Base-by-base conservation (phyloP, 2,329 filamentous ascomycete species). In the Zopfia rhizophila region DNA sequence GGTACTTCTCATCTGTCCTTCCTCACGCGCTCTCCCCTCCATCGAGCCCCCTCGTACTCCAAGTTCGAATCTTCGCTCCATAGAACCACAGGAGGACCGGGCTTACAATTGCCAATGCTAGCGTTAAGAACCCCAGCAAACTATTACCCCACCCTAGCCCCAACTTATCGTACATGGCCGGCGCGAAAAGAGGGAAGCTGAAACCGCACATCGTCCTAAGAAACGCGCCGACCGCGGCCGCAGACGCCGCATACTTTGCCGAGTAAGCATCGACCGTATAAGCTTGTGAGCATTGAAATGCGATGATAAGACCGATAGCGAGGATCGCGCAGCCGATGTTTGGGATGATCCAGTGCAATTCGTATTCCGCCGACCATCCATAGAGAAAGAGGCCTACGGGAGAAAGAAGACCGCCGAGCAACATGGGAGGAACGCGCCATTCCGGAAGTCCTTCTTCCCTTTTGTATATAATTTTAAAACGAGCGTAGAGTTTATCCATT, bases 191-290 rank as follows among this genome's bases (percentile, higher is more conserved):
- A 0, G 84, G 85, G 2, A 87, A 72, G 25, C 82, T 68, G 10
- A 80, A 82, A 4, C 81, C 83, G 11, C 80, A 70, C 3, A 84
- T 63, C 5, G 72, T 76, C 16, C 83, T 69, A 25, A 86, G 60
- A 3, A 88, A 79, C 0, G 83, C 60, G 4, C 85, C 85, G 1
- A 84, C 84, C 1, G 86, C 85, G 0, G 87, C 77, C 0, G 84
- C 86, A 2, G 58, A 64, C 6, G 65, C 61, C 7, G 61, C 61
- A 25, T 65, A 63, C 19, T 72, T 63, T 7, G 56, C 80, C 81
- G 8, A 84, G 55, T 81, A 87, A 4, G 79, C 76, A 45, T 89
- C 85, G 24, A 87, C 80, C 2, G 87, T 76, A 53, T 89, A 90
- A 11, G 82, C 82, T 43, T 82, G 78, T 30, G 82, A 78, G 22